Conservation (phyloP, 768 basidiomycete species). For the Ramaria rubella region DNA sequence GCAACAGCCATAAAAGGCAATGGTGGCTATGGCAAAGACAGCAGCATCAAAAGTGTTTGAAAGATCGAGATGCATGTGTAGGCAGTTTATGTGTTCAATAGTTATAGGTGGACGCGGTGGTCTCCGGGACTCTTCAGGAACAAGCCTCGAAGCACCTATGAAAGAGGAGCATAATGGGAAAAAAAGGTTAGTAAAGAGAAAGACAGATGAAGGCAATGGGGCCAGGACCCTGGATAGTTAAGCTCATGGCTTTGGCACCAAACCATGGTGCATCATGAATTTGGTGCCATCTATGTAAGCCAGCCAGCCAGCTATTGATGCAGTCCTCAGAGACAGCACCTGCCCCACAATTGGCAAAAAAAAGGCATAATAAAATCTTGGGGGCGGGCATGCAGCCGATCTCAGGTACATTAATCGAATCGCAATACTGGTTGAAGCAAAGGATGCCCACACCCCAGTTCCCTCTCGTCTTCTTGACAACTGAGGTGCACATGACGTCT, state of each 20-base stretch:
- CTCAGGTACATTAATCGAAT: too few species aligned
- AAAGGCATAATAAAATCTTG: background rate
- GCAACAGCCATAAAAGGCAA: background rate
- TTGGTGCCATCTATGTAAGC: conserved; percentile 25
- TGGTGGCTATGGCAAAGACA: conserved; percentile 25
- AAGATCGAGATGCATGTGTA: background rate
- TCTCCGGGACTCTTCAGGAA: conserved; percentile 15
- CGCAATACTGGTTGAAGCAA: too few species aligned
- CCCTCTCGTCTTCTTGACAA: background rate
- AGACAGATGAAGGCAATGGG: conserved; percentile 23
- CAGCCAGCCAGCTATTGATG: background rate
- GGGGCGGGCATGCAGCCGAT: background rate
- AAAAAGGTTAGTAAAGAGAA: conserved; percentile 18
- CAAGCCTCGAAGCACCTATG: conserved; percentile 19
- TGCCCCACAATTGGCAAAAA: background rate
- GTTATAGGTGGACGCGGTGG: conserved; percentile 22
- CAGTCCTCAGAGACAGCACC: background rate
- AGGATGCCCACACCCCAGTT: background rate
- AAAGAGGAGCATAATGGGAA: conserved; percentile 21
- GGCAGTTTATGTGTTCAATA: conserved; percentile 14
- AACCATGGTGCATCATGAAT: too few species aligned
- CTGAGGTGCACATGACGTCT: background rate
- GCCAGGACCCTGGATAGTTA: too few species aligned
- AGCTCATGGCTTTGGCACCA: too few species aligned
- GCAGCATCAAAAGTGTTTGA: conserved; percentile 19